phyloP scores from a whole-genome alignment of 306 rosid genomes.

The Cucumis melo region DNA sequence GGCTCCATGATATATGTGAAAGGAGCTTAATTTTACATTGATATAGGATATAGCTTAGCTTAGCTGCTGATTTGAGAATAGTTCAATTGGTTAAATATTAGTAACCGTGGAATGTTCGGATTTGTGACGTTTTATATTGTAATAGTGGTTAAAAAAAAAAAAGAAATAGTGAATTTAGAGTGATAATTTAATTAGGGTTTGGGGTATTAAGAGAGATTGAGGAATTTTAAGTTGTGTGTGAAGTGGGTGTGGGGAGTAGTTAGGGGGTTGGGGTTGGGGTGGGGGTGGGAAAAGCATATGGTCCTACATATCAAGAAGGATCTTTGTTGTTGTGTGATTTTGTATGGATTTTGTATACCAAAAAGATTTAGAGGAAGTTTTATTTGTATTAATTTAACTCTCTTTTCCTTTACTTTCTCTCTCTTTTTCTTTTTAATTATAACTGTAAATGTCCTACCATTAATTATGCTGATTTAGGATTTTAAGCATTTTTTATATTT shows the following conservation, averaged over 20 bases:
- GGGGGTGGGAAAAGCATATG: neutral
- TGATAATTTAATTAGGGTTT: neutral
- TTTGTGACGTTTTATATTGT: neutral
- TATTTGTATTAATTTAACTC: neutral
- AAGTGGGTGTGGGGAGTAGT: neutral
- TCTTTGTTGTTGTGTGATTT: neutral
- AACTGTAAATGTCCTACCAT: neutral
- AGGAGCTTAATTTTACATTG: neutral
- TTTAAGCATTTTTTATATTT: too few species aligned
- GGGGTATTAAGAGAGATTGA: neutral
- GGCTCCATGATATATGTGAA: neutral
- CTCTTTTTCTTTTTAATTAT: neutral
- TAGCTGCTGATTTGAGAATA: neutral
- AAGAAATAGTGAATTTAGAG: neutral
- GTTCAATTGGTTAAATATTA: neutral
- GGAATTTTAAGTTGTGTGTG: neutral
- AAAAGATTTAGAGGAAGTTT: neutral
- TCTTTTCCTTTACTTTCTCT: neutral
- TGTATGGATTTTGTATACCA: neutral
- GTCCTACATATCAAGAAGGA: conserved; percentile 1
- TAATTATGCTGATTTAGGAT: too few species aligned
- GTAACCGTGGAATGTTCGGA: neutral
- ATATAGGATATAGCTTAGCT: neutral
- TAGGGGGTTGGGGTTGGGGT: too few species aligned
- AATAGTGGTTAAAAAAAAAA: neutral